These are phyloP conservation scores for Pseudogymnoascus sp. DNA, from an alignment of 2,329 filamentous ascomycete species.

Conservation along the genomic window DNA sequence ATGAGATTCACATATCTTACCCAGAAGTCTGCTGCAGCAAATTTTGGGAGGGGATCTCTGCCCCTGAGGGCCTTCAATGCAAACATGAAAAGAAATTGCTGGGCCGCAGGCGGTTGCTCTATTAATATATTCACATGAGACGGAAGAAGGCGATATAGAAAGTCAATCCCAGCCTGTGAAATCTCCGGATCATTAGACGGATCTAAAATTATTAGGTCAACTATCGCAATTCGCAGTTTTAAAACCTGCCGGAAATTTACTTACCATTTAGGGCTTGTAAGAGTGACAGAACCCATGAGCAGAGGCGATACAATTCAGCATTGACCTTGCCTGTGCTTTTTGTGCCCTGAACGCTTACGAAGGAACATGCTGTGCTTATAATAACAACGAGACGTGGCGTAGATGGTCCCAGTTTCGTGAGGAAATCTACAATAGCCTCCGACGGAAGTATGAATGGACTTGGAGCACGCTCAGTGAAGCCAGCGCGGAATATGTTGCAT, in stretches of 20 bases:
- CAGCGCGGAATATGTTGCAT: slow-evolving; percentile 63
- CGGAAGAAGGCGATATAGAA: slow-evolving; percentile 55
- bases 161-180: slow-evolving; percentile 65
- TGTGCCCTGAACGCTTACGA: slow-evolving; percentile 52
- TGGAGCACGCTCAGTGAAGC: slow-evolving; percentile 65
- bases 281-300: slow-evolving; percentile 55
- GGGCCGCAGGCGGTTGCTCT: slow-evolving; percentile 43
- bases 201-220: slow-evolving; percentile 28
- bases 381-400: slow-evolving; percentile 61
- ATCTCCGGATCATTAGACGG: slow-evolving; percentile 62
- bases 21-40: slow-evolving; percentile 68
- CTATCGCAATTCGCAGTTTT: not conserved
- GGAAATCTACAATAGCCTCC: slow-evolving; percentile 55
- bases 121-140: slow-evolving; percentile 56
- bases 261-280: slow-evolving; percentile 54
- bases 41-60: slow-evolving; percentile 67
- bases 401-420: slow-evolving; percentile 49
- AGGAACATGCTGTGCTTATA: slow-evolving; percentile 63
- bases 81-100: slow-evolving; percentile 64
- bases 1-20: slow-evolving; percentile 33
- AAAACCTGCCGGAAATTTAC: slow-evolving; percentile 14
- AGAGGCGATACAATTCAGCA: slow-evolving; percentile 41
- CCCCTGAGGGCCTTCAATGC: slow-evolving; percentile 61
- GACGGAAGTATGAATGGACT: slow-evolving; percentile 72
- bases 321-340: slow-evolving; percentile 37